Base-by-base conservation (phyloP, 306 rosid species). In the Sesbania bispinosa region DNA sequence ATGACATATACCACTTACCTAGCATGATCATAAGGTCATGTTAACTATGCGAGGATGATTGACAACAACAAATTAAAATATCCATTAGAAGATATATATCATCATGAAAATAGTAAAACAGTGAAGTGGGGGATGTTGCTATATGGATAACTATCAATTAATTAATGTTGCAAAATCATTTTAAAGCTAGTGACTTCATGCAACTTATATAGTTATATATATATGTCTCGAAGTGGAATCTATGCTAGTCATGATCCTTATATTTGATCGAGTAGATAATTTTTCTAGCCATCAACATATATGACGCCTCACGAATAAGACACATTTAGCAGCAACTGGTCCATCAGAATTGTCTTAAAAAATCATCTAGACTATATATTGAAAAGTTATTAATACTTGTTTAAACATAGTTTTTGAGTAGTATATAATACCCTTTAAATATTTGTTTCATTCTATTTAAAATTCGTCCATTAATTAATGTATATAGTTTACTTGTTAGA, bases 131-230 rank as follows among this genome's bases (percentile, higher is more conserved):
- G 71, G 14, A 15, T 24, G 74, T 19, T 55, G 5, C 29, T 29
- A 16, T 47, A 7, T 60, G 64, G 30, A 1, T 27, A 27, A 27
- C 41, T n/a, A n/a, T n/a, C n/a, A n/a, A n/a, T n/a, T 35, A 68
- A 51, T 35, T 29, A 65, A 16, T 48, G 58, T 69, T 77, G 58
- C 45, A 16, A 4, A 30, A 33, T 67, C 67, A 32, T 66, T 75
- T 43, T 66, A 5, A 33, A 11, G 33, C 13, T 24, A 32, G 35
- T 74, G 15, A 51, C 67, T 48, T 63, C 35, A 36, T 36, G 41
- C 54, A 47, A 38, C 63, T 62, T 35, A 35, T 62, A n/a, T n/a
- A n/a, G n/a, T n/a, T n/a, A n/a, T 42, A 10, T 1, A 27, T 58
- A 5, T 5, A 5, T 46, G 62, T 48, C 15, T 50, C 54, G 33